These are phyloP conservation scores for Galeopsis tetrahit DNA, from an alignment of 257 asterid species.

Conservation along the genomic window DNA sequence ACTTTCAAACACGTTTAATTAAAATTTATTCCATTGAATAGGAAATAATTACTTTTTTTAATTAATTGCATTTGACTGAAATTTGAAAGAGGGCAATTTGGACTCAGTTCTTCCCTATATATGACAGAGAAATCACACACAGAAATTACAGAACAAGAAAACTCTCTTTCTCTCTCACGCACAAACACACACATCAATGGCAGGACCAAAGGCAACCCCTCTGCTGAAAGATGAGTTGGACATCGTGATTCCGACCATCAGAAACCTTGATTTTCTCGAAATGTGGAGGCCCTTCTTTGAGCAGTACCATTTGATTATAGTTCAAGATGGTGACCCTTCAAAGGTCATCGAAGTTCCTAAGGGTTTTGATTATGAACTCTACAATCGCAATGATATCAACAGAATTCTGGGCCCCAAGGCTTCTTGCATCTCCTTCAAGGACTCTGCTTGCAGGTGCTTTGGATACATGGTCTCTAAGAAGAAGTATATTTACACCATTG, in stretches of 20 bases:
- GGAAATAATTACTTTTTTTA: not conserved
- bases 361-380: conserved; percentile 76
- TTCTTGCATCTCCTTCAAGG: conserved; percentile 82
- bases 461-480: conserved; percentile 84
- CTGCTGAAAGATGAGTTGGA: conserved; percentile 76
- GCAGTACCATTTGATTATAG: conserved; percentile 74
- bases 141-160: not conserved
- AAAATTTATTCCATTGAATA: not conserved
- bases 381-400: conserved; percentile 76
- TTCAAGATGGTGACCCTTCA: conserved; percentile 84
- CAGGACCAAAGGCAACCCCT: conserved; percentile 48
- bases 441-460: conserved; percentile 81
- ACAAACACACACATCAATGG: conserved; percentile 43
- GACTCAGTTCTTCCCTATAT: conserved; percentile 17
- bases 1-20: not conserved
- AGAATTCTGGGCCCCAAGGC: conserved; percentile 84
- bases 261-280: conserved; percentile 82
- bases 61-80: not conserved
- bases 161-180: not conserved
- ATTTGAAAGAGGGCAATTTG: not conserved
- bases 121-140: no score
- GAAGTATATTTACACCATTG: conserved; percentile 82
- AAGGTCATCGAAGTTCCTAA: conserved; percentile 61
- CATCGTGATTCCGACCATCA: conserved; percentile 74
- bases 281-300: conserved; percentile 88